Evolutionary conservation across 1,284 basidiomycete genomes (phyloP).

Genomic region (Porogramme epimiltina): DNA sequence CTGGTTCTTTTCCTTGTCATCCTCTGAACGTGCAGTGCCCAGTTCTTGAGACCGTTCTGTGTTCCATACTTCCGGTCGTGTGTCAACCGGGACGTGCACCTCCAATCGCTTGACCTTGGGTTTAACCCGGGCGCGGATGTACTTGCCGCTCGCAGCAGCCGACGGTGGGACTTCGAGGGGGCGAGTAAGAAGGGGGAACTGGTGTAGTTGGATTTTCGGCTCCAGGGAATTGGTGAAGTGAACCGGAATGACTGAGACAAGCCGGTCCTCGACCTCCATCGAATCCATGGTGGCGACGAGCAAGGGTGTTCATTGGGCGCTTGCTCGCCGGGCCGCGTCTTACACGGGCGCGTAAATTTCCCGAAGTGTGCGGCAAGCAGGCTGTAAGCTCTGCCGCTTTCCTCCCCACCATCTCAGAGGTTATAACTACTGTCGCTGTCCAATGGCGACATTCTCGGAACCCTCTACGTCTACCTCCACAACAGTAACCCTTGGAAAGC

Average conservation of each 20-base stretch:
- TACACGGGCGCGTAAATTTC: slow-evolving; percentile 19
- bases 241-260: slow-evolving; percentile 68
- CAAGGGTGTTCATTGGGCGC: not conserved
- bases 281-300: slow-evolving; percentile 36
- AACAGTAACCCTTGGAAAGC: slow-evolving; percentile 40
- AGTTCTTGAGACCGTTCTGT: slow-evolving; percentile 62
- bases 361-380: not conserved
- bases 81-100: slow-evolving; percentile 77
- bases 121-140: slow-evolving; percentile 72
- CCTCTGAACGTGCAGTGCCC: slow-evolving; percentile 63
- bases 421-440: too few relatives aligned
- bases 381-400: not conserved
- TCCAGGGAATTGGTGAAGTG: slow-evolving; percentile 63
- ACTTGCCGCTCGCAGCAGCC: slow-evolving; percentile 69
- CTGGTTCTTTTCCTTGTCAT: slow-evolving; percentile 76
- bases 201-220: slow-evolving; percentile 72
- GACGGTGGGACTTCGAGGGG: slow-evolving; percentile 76
- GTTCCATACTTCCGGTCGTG: slow-evolving; percentile 78
- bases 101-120: slow-evolving; percentile 62
- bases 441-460: slow-evolving; percentile 8
- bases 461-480: slow-evolving; percentile 19
- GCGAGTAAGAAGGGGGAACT: slow-evolving; percentile 73
- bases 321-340: not conserved
- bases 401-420: not conserved
- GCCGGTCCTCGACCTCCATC: slow-evolving; percentile 49